Evolutionary conservation across 306 rosid genomes (phyloP).

Genomic region (Prinsepia uniflora): DNA sequence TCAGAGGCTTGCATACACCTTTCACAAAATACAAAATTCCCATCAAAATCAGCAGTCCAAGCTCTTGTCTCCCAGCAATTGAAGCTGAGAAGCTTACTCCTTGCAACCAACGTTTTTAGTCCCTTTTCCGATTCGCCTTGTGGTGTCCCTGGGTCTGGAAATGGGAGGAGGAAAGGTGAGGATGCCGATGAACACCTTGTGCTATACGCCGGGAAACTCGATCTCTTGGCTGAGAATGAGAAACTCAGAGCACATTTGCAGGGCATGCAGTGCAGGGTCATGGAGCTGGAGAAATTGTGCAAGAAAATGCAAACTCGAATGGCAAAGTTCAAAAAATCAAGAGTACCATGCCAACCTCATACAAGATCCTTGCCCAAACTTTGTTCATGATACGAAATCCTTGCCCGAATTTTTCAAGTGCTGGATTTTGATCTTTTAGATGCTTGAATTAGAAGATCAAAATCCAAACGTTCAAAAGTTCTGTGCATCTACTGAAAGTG

Average conservation of each 20-base stretch:
- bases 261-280: slow-evolving; percentile 94
- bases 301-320: slow-evolving; percentile 74
- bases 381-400: slow-evolving; percentile 72
- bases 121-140: slow-evolving; percentile 39
- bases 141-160: slow-evolving; percentile 25
- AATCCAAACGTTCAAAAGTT: too few species aligned
- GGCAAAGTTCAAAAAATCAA: slow-evolving; percentile 69
- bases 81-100: slow-evolving; percentile 61
- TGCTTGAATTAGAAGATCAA: too few species aligned
- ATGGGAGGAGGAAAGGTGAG: slow-evolving; percentile 37
- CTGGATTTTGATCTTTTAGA: slow-evolving; percentile 4
- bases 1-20: slow-evolving; percentile 54
- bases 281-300: slow-evolving; percentile 76
- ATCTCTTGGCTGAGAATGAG: slow-evolving; percentile 50
- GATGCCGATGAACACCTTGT: slow-evolving; percentile 50
- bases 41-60: slow-evolving; percentile 60
- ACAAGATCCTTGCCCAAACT: slow-evolving; percentile 78
- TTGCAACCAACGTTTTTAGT: slow-evolving; percentile 28
- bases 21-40: slow-evolving; percentile 60
- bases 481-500: too few species aligned
- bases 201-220: slow-evolving; percentile 50
- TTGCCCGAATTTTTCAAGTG: slow-evolving; percentile 63
- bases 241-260: slow-evolving; percentile 62
- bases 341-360: slow-evolving; percentile 44
- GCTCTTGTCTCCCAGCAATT: slow-evolving; percentile 56